Conservation (phyloP, 805 yeast genomes). For the Zygoascus biomembranicola region DNA sequence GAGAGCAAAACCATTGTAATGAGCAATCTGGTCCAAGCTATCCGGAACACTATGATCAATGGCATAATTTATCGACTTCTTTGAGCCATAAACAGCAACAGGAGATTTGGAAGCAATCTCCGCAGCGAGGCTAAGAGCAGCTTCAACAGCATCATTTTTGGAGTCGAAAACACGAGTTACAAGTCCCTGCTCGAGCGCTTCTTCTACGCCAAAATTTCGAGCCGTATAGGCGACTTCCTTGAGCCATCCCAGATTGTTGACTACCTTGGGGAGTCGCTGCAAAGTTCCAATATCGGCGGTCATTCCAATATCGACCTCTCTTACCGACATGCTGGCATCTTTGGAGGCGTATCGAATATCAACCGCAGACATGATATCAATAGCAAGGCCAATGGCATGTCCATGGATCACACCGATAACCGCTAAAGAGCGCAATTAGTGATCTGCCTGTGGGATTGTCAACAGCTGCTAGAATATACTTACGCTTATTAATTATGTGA, state of each 20-base stretch:
- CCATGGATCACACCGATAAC: constrained; percentile 66
- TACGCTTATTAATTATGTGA: constrained; percentile 24
- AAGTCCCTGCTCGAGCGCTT: constrained; percentile 50
- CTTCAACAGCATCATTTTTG: constrained; percentile 40
- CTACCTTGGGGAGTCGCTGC: constrained; percentile 52
- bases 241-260: constrained; percentile 48
- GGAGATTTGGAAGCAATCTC: constrained; percentile 39
- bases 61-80: constrained; percentile 42
- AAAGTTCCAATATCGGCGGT: constrained; percentile 75
- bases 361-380: constrained; percentile 55
- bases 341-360: constrained; percentile 49
- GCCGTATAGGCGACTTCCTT: constrained; percentile 59
- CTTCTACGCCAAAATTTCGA: constrained; percentile 43
- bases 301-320: constrained; percentile 66
- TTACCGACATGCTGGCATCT: constrained; percentile 48
- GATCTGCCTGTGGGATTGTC: neutral
- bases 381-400: constrained; percentile 52
- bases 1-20: constrained; percentile 38
- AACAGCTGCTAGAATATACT: constrained; percentile 4
- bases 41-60: constrained; percentile 32
- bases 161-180: constrained; percentile 40
- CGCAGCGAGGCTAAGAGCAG: constrained; percentile 43
- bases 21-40: constrained; percentile 47
- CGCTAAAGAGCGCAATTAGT: constrained; percentile 25
- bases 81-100: constrained; percentile 62